Evolutionary conservation across 1,284 basidiomycete genomes (phyloP), one percentile per base, ranked within the genome.

Genomic region (Ustilago loliicola): DNA sequence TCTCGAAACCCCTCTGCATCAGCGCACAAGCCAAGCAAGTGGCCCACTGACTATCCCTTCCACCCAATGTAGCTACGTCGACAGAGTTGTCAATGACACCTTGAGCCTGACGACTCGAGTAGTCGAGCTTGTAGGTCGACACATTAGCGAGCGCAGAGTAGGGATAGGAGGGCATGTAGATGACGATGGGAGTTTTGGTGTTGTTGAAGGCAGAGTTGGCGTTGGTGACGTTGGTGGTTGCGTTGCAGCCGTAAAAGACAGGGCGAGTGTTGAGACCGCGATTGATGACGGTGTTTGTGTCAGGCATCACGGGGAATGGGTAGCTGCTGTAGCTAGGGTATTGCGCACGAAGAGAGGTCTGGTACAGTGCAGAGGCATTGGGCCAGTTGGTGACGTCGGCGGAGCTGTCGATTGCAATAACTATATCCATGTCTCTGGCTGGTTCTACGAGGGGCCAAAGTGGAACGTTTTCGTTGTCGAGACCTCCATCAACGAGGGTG

Each of bases 241-340:
- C 84, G 40, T 83, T 87, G 81, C 92, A 93, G 0, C 93, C 93
- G 86, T 93, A 94, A 86, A 94, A 93, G 0, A 91, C 91, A 7
- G 92, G 90, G 21, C 92, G 89, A 45, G 88, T 88, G 83, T 91
- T 92, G 11, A 92, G 88, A 17, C 93, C 93, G 9, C 89, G 89
- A 15, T 88, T 87, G 55, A 92, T 82, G 80, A 93, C 93, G 7
- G 89, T 89, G 17, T 89, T 87, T 7, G 85, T 83, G 13, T 82
- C 80, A 0, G 89, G 89, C n/a, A 89, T 87, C 19, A 80, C 59
- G 1, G 88, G 88, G 83, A 89, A 88, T 8, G 85, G 72, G 63
- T 87, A 82, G 15, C 75, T 68, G 63, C 25, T 48, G 64, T 82
- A 86, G 29, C 23, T 30, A 0, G 61, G 29, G 38, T 77, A 40